Base-by-base conservation (phyloP, 1,284 basidiomycete species). In the Cystobasidium sp. region DNA sequence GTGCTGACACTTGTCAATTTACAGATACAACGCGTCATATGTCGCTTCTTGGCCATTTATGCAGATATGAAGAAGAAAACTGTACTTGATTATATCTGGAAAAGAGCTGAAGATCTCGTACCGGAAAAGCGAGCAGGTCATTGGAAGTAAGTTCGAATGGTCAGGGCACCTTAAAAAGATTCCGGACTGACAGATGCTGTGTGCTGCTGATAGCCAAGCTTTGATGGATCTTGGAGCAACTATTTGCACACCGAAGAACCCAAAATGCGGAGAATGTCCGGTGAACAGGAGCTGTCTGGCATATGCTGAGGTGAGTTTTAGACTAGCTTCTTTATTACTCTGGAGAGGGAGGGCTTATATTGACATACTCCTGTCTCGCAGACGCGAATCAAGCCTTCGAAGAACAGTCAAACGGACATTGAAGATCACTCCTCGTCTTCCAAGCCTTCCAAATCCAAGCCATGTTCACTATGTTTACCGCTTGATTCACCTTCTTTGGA, bases 31-130 rank as follows among this genome's bases (percentile, higher is more conserved):
- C 87, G 92, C 68, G 85, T 95, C 16, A 83, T 94, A 37, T 90
- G 91, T 77, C 88, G 94, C 41, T 81, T 96, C 43, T 85, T 96
- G 24, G 92, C 92, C 0, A 82, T 97, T 2, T 87, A 96, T 81
- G 89, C 92, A 0, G 86, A 88, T 8, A 91, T 92, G 22, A 92
- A 93, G 79, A 85, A 87, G 22, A 95, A 94, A 79, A 80, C 84
- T 1, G 90, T 91, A 0, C 86, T 91, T 55, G 89, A 93, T 77
- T 83, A 91, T 72, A 84, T 97, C n/a, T 97, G 94, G 94, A 82
- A 85, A 6, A 88, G 87, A 3, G 94, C 94, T 0, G 85, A 85
- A 44, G 85, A 84, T 2, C 86, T 97, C 80, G 91, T 97, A 12
- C 80, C 80, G 0, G 70, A 59, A 7, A 44, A 69, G n/a, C 58